Percentiles rank a stretch among this genome's conserved stretches.
These are phyloP conservation scores for Oryza meridionalis DNA, from an alignment of 176 grass and related monocot genomes.

Conservation along the genomic window DNA sequence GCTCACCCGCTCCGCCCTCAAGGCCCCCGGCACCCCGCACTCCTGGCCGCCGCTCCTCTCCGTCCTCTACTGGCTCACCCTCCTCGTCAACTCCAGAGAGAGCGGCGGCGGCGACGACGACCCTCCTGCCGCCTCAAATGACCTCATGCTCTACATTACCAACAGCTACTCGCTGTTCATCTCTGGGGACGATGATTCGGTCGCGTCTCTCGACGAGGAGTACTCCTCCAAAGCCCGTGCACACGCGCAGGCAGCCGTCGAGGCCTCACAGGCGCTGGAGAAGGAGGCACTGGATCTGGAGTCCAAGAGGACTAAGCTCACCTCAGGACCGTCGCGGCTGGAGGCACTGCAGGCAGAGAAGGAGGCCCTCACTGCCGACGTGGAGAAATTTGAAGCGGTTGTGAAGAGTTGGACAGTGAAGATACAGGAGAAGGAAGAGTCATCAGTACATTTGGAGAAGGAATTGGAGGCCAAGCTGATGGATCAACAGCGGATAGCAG, in stretches of 20 bases:
- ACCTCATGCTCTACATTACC: constrained; percentile 54
- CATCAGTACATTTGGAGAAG: constrained; percentile 41
- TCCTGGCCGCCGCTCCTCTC: constrained; percentile 77
- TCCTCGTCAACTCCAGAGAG: constrained; percentile 37
- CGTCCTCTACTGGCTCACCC: constrained; percentile 77
- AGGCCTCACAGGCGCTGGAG: constrained; percentile 42
- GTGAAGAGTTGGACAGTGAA: constrained; percentile 62
- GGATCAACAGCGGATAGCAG: constrained; percentile 30
- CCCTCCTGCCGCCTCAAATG: constrained; percentile 15
- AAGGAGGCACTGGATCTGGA: constrained; percentile 55
- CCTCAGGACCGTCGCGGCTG: constrained; percentile 45
- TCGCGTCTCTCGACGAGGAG: constrained; percentile 61
- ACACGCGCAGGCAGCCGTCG: background rate
- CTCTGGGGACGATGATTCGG: constrained; percentile 51
- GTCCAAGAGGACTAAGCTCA: constrained; percentile 43
- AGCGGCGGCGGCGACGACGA: background rate
- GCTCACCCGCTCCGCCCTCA: constrained; percentile 70
- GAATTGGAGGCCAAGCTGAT: constrained; percentile 62
- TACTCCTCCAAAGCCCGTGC: constrained; percentile 54
- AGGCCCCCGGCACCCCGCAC: constrained; percentile 80
- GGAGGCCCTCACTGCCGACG: constrained; percentile 51
- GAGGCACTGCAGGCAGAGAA: constrained; percentile 52
- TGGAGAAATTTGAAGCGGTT: constrained; percentile 75
- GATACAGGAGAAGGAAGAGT: constrained; percentile 60
- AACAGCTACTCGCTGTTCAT: constrained; percentile 62